Base-by-base conservation (phyloP, 2,329 filamentous ascomycete genomes). In the Capronia epimyces region DNA sequence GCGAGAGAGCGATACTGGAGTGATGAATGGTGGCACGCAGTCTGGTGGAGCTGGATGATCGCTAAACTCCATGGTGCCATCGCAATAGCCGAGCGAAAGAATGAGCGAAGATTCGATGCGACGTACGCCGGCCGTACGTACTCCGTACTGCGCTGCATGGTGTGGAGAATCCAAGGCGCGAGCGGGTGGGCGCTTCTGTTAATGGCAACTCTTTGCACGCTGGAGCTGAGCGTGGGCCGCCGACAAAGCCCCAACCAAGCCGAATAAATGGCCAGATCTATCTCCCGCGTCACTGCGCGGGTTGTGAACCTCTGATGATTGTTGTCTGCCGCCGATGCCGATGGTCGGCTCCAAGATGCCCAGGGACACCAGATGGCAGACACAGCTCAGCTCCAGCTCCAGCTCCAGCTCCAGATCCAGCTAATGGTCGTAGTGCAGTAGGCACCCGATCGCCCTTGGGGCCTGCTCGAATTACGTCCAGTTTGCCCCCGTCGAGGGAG, bases 31-130 rank as follows among this genome's bases (percentile, higher is more conserved):
- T 13, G 31, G 31, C 9, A 34, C n/a, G 13, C 27, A n/a, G n/a
- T n/a, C n/a, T n/a, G n/a, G n/a, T n/a, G n/a, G n/a, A n/a, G n/a
- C 46, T 44, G 45, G 40, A 47, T 31, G 53, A 21, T 50, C 41
- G 49, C 49, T 52, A 47, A 45, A 42, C 46, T 25, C 44, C 41
- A 22, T 46, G 21, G 49, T 55, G 37, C 37, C 53, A 56, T 53
- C 50, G 54, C 39, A 5, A 20, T 41, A 42, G 43, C 41, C 48
- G 50, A 53, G 50, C 50, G 55, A 52, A 46, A 34, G 40, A 44
- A 44, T 22, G 50, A 53, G 42, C 53, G 53, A 53, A 46, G 43
- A 21, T 20, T 49, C 49, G 49, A 46, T 27, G 37, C 43, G 16
- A 43, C n/a, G n/a, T n/a, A n/a, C n/a, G n/a, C n/a, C n/a, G n/a